A percentile compares a stretch with the other conserved stretches of the same genome.
Evolutionary conservation across 1,284 basidiomycete genomes (phyloP).

Genomic region (Athelia psychrophila): DNA sequence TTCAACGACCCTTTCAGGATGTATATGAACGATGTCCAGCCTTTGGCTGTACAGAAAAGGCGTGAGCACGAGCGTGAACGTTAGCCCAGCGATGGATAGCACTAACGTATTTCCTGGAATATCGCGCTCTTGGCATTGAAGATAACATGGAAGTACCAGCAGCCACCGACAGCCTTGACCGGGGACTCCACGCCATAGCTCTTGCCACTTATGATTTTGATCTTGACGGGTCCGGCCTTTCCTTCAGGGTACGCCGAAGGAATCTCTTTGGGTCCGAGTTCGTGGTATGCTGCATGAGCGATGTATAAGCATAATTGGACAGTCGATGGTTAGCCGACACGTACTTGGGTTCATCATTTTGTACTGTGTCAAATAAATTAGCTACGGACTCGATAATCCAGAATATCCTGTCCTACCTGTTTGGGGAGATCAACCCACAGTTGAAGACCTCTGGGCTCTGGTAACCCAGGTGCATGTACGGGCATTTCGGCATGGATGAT

Average conservation of each 20-base stretch:
- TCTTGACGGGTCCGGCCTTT: conserved; percentile 62
- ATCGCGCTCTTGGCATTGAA: conserved; percentile 67
- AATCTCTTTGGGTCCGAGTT: conserved; percentile 64
- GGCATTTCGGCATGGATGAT: conserved; percentile 94
- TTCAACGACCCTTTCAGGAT: conserved; percentile 64
- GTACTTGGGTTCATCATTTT: conserved; percentile 66
- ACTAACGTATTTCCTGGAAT: conserved; percentile 84
- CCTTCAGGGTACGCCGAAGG: conserved; percentile 73
- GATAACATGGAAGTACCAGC: conserved; percentile 88
- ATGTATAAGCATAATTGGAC: background rate
- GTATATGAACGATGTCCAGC: conserved; percentile 85
- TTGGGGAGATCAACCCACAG: conserved; percentile 94
- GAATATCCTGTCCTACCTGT: conserved; percentile 36
- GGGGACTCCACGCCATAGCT: conserved; percentile 86
- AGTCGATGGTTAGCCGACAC: background rate
- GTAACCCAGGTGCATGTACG: conserved; percentile 61
- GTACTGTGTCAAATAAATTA: conserved; percentile 41
- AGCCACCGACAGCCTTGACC: conserved; percentile 87
- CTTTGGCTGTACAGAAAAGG: conserved; percentile 44
- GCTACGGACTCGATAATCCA: background rate
- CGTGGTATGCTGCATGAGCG: conserved; percentile 55
- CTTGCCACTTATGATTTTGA: conserved; percentile 89
- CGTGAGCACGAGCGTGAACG: background rate
- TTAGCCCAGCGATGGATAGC: no score
- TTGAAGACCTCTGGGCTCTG: conserved; percentile 80